These are phyloP conservation scores for Dictyostelium intermedium DNA, from an alignment of 78 protist species.

Conservation along the genomic window DNA sequence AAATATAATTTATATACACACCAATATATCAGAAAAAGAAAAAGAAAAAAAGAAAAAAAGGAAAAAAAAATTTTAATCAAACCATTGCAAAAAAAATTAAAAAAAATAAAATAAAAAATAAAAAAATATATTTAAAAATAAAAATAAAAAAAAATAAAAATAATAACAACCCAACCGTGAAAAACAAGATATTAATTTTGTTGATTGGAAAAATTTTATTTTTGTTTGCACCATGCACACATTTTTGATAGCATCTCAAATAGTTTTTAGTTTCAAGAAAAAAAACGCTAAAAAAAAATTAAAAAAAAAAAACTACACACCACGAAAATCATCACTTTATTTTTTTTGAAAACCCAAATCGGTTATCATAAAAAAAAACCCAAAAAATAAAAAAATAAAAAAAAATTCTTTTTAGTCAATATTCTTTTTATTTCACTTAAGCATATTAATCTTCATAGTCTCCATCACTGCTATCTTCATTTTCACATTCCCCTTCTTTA, in stretches of 20 bases:
- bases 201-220: background rate
- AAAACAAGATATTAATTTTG: no score
- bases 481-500: background rate
- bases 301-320: no score
- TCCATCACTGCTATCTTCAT: background rate
- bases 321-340: no score
- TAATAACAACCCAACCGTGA: no score
- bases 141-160: background rate
- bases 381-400: no score
- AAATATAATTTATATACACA: background rate
- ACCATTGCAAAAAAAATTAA: background rate
- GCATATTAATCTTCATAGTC: background rate
- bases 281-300: background rate
- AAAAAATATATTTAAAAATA: background rate
- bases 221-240: background rate
- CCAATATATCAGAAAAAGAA: background rate
- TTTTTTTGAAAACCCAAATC: no score
- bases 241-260: no score
- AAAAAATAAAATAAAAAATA: background rate
- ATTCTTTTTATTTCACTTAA: no score
- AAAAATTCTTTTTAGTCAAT: no score
- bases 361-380: no score
- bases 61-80: background rate
- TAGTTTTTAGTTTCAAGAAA: no score
- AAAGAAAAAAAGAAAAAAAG: background rate